These are phyloP conservation scores for Stenocarpella maydis DNA, from an alignment of 2,329 filamentous ascomycete species.

Conservation along the genomic window DNA sequence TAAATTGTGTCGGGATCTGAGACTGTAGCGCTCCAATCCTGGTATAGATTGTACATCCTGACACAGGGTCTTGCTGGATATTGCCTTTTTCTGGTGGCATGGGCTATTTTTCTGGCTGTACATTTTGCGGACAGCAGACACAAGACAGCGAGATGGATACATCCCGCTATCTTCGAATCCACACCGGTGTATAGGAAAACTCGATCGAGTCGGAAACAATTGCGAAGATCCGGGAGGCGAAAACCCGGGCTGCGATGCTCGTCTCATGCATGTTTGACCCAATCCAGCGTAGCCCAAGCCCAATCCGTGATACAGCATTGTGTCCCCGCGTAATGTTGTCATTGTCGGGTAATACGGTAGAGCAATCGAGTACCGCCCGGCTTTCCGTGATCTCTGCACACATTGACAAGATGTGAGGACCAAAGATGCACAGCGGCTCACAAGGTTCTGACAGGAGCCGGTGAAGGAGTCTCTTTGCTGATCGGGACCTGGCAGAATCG, in stretches of 20 bases:
- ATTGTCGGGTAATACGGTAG: not conserved
- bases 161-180: not conserved
- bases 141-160: not conserved
- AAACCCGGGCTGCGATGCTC: conserved; percentile 18
- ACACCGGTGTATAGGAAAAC: not conserved
- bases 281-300: conserved; percentile 21
- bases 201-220: conserved; percentile 1
- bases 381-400: not conserved
- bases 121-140: not conserved
- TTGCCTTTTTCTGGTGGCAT: conserved; percentile 13
- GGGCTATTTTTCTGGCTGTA: not conserved
- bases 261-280: conserved; percentile 23
- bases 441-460: not conserved
- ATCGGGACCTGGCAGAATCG: conserved; percentile 10
- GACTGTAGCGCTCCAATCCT: conserved; percentile 18
- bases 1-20: conserved; percentile 13
- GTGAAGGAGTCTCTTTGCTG: conserved; percentile 2
- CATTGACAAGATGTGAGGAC: conserved; percentile 19
- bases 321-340: conserved; percentile 12
- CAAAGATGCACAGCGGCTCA: not conserved
- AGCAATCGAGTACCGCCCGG: not conserved
- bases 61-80: conserved; percentile 10
- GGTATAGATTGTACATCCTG: not conserved
- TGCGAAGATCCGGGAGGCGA: conserved; percentile 15
- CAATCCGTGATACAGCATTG: conserved; percentile 14